Evolutionary conservation across 2,329 filamentous ascomycete species (phyloP).

Genomic region (Pseudogymnoascus pannorum): DNA sequence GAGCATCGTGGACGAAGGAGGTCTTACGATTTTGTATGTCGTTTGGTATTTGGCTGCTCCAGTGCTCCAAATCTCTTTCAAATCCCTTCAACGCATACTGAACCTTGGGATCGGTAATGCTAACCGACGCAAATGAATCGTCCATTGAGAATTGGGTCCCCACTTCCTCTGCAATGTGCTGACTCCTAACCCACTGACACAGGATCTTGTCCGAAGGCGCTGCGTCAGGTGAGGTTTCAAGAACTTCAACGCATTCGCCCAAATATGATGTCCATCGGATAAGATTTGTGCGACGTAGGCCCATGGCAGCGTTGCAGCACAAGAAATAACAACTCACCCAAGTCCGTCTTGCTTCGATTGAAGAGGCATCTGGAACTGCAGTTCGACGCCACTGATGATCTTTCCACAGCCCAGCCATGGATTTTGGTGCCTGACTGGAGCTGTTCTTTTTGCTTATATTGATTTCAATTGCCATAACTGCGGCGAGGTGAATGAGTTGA

Average conservation of each 20-base stretch:
- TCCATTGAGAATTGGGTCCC: conserved; percentile 48
- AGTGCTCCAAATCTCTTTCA: conserved; percentile 44
- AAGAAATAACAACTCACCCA: conserved; percentile 31
- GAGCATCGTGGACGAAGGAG: conserved; percentile 7
- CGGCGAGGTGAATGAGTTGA: conserved; percentile 44
- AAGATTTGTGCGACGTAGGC: conserved; percentile 37
- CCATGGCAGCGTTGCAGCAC: conserved; percentile 36
- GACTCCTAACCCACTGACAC: conserved; percentile 36
- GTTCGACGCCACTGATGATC: conserved; percentile 37
- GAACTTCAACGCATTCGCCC: conserved; percentile 36
- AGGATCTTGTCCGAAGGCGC: conserved; percentile 34
- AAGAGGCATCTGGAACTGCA: conserved; percentile 28
- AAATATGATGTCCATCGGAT: conserved; percentile 38
- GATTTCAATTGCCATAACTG: conserved; percentile 39
- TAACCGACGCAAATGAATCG: conserved; percentile 34
- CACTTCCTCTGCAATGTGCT: conserved; percentile 48
- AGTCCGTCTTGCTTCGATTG: conserved; percentile 28
- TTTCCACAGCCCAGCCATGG: conserved; percentile 35
- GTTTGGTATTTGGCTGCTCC: conserved; percentile 36
- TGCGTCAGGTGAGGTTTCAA: conserved; percentile 36
- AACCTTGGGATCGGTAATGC: conserved; percentile 47
- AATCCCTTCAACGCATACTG: conserved; percentile 47
- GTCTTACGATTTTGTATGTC: conserved; percentile 28
- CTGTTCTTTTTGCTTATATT: conserved; percentile 29
- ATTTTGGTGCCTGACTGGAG: conserved; percentile 8